A percentile compares a stretch with the other conserved stretches of the same genome.
These are phyloP conservation scores for Dendrobium officinale DNA, from an alignment of 106 monocot genomes.

Conservation along the genomic window DNA sequence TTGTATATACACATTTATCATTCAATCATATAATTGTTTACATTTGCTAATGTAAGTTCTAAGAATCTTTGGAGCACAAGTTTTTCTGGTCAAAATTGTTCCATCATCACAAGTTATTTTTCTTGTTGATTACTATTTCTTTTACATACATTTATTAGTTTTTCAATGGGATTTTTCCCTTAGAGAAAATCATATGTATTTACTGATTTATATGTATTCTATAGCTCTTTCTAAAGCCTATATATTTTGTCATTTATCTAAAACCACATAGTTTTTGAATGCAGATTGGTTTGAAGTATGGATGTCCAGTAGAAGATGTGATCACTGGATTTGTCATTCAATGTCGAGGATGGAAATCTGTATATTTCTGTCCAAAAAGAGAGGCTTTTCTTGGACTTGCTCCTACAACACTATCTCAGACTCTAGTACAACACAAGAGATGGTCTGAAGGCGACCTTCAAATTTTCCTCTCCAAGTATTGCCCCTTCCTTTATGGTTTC, in stretches of 20 bases:
- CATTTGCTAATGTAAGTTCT: background rate
- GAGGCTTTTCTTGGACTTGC: conserved; percentile 52
- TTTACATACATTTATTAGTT: background rate
- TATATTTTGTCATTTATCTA: background rate
- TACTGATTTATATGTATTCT: too few species aligned
- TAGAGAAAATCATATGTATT: background rate
- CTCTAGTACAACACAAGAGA: conserved; percentile 55
- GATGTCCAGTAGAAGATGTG: conserved; percentile 65
- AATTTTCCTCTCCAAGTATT: conserved; percentile 53
- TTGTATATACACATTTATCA: background rate
- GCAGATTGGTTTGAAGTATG: conserved; percentile 67
- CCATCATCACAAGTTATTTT: background rate
- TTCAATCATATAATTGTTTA: too few species aligned
- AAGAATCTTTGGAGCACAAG: background rate
- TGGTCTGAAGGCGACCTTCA: conserved; percentile 67
- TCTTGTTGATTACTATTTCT: background rate
- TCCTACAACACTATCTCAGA: conserved; percentile 42
- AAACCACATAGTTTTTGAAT: background rate
- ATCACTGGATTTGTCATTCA: conserved; percentile 65
- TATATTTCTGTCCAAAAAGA: conserved; percentile 42
- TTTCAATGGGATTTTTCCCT: background rate
- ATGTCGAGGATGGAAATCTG: conserved; percentile 71
- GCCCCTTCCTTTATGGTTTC: conserved; percentile 43
- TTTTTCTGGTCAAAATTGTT: background rate
- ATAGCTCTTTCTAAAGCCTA: too few species aligned